Conservation (phyloP, 148 eudicot species). For the Camellia granthamiana region DNA sequence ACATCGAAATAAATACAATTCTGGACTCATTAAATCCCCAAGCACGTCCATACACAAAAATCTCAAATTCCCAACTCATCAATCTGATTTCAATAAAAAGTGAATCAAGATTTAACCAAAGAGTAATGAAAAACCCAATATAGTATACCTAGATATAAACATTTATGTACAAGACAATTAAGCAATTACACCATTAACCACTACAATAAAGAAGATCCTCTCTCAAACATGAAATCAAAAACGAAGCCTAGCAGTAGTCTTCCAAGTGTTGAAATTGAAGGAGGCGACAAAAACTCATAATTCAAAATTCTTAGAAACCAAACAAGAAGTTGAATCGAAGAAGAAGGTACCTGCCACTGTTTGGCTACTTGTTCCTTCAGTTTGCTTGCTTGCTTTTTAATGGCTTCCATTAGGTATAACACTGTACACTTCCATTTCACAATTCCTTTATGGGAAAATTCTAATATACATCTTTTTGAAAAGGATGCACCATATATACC, state of each 20-base stretch:
- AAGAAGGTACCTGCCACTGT: constrained; percentile 66
- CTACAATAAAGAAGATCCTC: background rate
- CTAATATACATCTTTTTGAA: too few relatives aligned
- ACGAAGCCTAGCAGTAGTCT: background rate
- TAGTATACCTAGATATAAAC: background rate
- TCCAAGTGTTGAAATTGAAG: too few relatives aligned
- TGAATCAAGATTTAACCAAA: background rate
- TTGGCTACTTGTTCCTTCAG: constrained; percentile 81
- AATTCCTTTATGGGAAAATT: background rate
- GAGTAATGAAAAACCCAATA: background rate
- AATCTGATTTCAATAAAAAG: background rate
- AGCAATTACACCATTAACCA: background rate
- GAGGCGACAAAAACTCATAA: background rate
- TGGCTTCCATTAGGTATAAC: constrained; percentile 54
- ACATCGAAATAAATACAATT: background rate
- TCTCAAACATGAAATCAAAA: background rate
- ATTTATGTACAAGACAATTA: background rate
- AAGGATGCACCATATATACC: too few relatives aligned
- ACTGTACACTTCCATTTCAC: background rate
- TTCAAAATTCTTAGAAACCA: background rate
- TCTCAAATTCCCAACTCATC: background rate
- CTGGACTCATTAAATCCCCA: background rate
- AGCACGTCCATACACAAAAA: background rate
- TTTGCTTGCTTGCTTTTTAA: constrained; percentile 83
- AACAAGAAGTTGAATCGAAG: background rate